These are phyloP conservation scores for Fusarium concolor DNA, from an alignment of 2,329 filamentous ascomycete species.

Conservation along the genomic window DNA sequence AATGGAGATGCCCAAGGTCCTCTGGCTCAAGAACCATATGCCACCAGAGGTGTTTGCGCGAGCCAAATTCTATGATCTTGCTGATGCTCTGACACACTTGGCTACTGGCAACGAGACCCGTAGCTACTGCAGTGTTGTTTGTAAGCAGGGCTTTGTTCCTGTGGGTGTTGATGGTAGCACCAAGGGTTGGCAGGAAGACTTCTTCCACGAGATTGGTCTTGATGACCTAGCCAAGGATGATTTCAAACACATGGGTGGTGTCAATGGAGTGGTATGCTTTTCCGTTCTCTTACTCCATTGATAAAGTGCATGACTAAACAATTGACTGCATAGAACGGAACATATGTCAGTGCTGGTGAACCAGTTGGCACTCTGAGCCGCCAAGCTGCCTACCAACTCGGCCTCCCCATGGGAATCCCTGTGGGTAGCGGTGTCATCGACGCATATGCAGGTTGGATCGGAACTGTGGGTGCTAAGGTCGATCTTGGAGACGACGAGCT, in stretches of 20 bases:
- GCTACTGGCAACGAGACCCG: constrained; percentile 92
- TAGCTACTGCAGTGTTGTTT: constrained; percentile 95
- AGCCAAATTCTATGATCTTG: constrained; percentile 97
- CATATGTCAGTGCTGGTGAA: constrained; percentile 91
- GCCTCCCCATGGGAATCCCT: constrained; percentile 86
- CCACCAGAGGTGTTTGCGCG: constrained; percentile 86
- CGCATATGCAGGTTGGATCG: constrained; percentile 98
- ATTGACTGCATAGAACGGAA: constrained; percentile 76
- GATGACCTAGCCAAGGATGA: constrained; percentile 84
- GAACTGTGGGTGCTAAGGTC: constrained; percentile 97
- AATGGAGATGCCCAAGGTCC: constrained; percentile 98
- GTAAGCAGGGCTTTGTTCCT: constrained; percentile 96
- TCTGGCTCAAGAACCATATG: constrained; percentile 99
- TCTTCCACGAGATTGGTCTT: constrained; percentile 88
- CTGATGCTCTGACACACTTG: constrained; percentile 92
- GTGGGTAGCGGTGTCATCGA: constrained; percentile 98
- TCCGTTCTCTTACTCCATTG: constrained; percentile 23
- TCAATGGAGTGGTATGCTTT: constrained; percentile 87
- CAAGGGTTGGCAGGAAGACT: constrained; percentile 98
- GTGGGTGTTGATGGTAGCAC: constrained; percentile 97
- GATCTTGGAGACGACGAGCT: constrained; percentile 75
- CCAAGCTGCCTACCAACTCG: constrained; percentile 84
- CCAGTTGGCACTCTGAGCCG: constrained; percentile 87
- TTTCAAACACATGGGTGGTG: constrained; percentile 93
- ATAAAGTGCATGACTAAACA: constrained; percentile 29